Evolutionary conservation across 306 rosid genomes (phyloP).

Genomic region (Astragalus membranaceus): DNA sequence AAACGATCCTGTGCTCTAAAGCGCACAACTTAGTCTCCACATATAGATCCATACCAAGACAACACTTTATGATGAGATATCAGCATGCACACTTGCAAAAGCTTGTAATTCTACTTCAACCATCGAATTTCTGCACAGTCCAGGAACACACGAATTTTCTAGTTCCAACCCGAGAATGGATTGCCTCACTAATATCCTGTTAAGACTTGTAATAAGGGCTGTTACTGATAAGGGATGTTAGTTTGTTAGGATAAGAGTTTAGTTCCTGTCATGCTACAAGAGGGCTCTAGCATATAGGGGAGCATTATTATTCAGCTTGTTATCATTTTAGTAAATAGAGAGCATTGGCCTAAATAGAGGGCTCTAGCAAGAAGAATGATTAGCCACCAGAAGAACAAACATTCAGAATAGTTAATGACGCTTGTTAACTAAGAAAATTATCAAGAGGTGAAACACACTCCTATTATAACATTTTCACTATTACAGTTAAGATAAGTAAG

Average conservation of each 20-base stretch:
- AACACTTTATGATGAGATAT: background rate
- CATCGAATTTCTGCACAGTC: background rate
- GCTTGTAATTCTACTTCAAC: background rate
- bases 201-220: too few species aligned
- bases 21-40: background rate
- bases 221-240: too few species aligned
- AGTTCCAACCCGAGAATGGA: background rate
- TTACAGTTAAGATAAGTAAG: background rate
- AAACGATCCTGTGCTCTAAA: background rate
- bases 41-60: background rate
- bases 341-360: too few species aligned
- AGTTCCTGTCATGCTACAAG: too few species aligned
- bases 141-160: background rate
- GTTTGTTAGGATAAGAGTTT: too few species aligned
- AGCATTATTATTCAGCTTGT: too few species aligned
- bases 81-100: background rate
- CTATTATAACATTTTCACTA: background rate
- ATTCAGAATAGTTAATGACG: background rate
- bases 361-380: constrained; percentile 6
- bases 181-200: background rate
- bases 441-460: background rate
- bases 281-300: too few species aligned
- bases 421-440: background rate
- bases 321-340: too few species aligned
- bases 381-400: background rate